These are phyloP conservation scores for Postia placenta DNA, from an alignment of 768 basidiomycete genomes.

Conservation along the genomic window DNA sequence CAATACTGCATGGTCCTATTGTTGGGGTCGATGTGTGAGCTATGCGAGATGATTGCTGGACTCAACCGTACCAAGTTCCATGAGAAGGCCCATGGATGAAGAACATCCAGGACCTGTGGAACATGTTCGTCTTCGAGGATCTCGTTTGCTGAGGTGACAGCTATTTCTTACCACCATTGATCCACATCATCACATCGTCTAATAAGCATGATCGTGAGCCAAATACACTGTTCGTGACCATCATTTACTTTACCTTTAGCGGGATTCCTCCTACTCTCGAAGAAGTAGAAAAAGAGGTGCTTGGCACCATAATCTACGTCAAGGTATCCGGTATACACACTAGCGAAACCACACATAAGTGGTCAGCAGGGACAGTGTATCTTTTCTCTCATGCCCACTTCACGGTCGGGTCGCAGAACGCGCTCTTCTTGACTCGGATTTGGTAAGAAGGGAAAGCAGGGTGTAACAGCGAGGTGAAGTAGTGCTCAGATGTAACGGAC, in stretches of 20 bases:
- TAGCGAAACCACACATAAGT: too few relatives aligned
- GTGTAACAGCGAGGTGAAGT: conserved; percentile 25
- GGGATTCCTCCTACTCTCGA: conserved; percentile 46
- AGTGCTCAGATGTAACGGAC: conserved; percentile 20
- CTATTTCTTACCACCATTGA: conserved; percentile 46
- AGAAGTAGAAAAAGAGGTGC: conserved; percentile 56
- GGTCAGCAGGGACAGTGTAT: too few relatives aligned
- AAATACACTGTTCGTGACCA: background rate
- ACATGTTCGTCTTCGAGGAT: background rate
- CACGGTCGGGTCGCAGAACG: conserved; percentile 61
- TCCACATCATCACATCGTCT: conserved; percentile 71
- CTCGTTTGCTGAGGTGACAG: background rate
- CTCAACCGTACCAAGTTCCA: conserved; percentile 41
- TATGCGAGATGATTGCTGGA: conserved; percentile 4
- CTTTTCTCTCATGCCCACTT: conserved; percentile 39
- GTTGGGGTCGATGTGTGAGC: background rate
- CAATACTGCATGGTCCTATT: conserved; percentile 56
- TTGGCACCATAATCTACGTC: conserved; percentile 44
- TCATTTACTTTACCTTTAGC: conserved; percentile 24
- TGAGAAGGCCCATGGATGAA: conserved; percentile 49
- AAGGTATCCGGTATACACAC: conserved; percentile 43
- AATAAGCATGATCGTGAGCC: background rate
- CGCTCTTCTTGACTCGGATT: conserved; percentile 53
- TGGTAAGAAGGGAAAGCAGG: conserved; percentile 46
- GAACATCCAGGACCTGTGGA: conserved; percentile 51